A percentile compares a stretch with the other conserved stretches of the same genome.
phyloP scores from a whole-genome alignment of 139 green algal species.

The Spirogloea muscicola region DNA sequence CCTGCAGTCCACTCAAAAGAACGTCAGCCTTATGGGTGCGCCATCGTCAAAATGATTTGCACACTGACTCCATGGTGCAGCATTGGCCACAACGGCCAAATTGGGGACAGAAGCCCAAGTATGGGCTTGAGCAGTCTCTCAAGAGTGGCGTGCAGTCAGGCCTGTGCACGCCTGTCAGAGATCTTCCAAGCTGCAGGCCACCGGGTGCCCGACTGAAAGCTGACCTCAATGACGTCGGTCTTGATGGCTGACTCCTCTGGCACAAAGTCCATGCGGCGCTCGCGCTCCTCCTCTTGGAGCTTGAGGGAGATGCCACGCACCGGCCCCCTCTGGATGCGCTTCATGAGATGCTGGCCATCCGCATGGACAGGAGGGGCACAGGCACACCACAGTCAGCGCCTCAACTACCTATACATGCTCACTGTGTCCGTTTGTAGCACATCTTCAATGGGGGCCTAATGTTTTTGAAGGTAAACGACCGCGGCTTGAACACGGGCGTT shows the following conservation, averaged over 20 bases:
- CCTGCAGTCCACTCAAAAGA: conserved; percentile 38
- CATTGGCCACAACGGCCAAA: too few species aligned
- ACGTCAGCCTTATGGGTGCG: not conserved
- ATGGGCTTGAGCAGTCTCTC: too few species aligned
- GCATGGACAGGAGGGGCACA: conserved; percentile 58
- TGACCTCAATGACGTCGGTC: conserved; percentile 83
- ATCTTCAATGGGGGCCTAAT: not conserved
- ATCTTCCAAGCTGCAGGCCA: too few species aligned
- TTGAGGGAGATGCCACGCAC: conserved; percentile 99
- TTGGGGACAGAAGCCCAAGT: too few species aligned
- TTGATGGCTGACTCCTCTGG: conserved; percentile 95
- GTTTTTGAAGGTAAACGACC: not conserved
- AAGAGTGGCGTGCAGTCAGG: too few species aligned
- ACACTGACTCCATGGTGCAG: too few species aligned
- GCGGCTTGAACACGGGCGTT: too few species aligned
- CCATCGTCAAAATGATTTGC: not conserved
- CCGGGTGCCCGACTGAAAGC: not conserved
- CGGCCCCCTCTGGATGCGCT: conserved; percentile 97
- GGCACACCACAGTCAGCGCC: not conserved
- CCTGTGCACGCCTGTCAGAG: too few species aligned
- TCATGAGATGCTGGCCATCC: conserved; percentile 93
- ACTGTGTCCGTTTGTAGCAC: not conserved
- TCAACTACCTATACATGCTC: not conserved
- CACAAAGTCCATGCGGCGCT: conserved; percentile 98
- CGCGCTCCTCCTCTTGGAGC: conserved; percentile 99